phyloP scores from a whole-genome alignment of 78 protist species.

The Ministeria vibrans region DNA sequence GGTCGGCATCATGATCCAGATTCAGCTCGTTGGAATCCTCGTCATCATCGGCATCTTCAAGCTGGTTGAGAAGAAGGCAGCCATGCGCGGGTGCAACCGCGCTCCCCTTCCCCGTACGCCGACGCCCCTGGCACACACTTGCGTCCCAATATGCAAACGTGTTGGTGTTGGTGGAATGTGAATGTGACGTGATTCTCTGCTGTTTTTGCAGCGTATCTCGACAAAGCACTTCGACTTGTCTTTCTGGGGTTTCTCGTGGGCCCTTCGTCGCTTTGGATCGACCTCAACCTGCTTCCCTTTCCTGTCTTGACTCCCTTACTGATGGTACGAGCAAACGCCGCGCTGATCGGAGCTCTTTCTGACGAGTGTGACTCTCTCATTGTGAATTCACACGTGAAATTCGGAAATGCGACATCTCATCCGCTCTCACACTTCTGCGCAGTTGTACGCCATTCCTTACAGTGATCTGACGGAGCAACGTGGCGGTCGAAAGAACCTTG shows the following conservation, averaged over 20 bases:
- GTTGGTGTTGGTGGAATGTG: not conserved
- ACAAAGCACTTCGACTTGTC: not conserved
- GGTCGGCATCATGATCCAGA: too few relatives aligned
- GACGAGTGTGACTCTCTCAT: not conserved
- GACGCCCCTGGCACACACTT: not conserved
- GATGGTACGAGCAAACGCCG: not conserved
- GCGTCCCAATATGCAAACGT: not conserved
- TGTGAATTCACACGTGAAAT: not conserved
- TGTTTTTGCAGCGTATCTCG: not conserved
- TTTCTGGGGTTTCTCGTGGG: not conserved
- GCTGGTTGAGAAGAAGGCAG: not conserved
- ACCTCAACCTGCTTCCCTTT: not conserved
- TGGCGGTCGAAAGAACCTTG: not conserved
- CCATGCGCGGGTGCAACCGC: slow-evolving; percentile 18
- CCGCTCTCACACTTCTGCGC: not conserved
- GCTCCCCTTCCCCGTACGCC: not conserved
- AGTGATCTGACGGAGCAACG: not conserved
- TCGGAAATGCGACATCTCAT: not conserved
- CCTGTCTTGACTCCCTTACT: not conserved
- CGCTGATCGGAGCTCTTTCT: not conserved
- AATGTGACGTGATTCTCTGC: not conserved
- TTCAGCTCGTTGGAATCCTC: not conserved
- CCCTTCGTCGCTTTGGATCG: not conserved
- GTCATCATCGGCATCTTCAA: not conserved
- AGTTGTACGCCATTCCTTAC: not conserved